Evolutionary conservation across 1,284 basidiomycete genomes (phyloP).

Genomic region (Irpex sp.): DNA sequence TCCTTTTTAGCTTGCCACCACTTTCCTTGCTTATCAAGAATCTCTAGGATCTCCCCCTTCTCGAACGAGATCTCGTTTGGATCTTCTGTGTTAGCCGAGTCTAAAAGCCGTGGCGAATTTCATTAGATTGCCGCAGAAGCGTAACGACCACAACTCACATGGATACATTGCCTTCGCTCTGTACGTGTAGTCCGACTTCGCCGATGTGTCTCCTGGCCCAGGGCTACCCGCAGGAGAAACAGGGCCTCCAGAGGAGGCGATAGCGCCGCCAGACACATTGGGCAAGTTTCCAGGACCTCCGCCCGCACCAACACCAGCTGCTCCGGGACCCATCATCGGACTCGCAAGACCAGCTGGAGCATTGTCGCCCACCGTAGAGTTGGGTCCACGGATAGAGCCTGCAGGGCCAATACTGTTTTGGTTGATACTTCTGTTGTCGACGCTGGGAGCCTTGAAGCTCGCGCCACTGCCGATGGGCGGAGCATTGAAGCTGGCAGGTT

Average conservation of each 20-base stretch:
- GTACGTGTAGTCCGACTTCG: slow-evolving; percentile 47
- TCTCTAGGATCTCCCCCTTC: slow-evolving; percentile 93
- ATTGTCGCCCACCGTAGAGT: slow-evolving; percentile 42
- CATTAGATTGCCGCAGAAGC: background rate
- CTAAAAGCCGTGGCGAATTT: slow-evolving; percentile 34
- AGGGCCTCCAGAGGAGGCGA: slow-evolving; percentile 8
- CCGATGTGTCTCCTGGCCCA: slow-evolving; percentile 11
- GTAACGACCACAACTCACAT: slow-evolving; percentile 41
- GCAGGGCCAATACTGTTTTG: slow-evolving; percentile 24
- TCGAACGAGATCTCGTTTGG: slow-evolving; percentile 94
- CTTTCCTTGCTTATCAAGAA: slow-evolving; percentile 91
- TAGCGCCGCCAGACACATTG: slow-evolving; percentile 10
- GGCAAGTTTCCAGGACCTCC: slow-evolving; percentile 20
- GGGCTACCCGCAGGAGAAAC: slow-evolving; percentile 17
- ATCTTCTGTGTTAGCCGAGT: slow-evolving; percentile 90
- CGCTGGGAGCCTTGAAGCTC: slow-evolving; percentile 51
- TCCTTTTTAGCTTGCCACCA: slow-evolving; percentile 94
- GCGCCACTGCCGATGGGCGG: slow-evolving; percentile 56
- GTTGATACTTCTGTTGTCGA: slow-evolving; percentile 38
- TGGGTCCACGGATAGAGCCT: slow-evolving; percentile 34
- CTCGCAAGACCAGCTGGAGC: slow-evolving; percentile 43
- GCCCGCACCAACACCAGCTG: slow-evolving; percentile 54
- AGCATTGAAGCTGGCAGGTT: slow-evolving; percentile 43
- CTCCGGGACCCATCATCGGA: slow-evolving; percentile 57
- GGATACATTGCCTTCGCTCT: slow-evolving; percentile 87